phyloP scores from a whole-genome alignment of 441 rosid species.

The Dalechampia spathulata region DNA sequence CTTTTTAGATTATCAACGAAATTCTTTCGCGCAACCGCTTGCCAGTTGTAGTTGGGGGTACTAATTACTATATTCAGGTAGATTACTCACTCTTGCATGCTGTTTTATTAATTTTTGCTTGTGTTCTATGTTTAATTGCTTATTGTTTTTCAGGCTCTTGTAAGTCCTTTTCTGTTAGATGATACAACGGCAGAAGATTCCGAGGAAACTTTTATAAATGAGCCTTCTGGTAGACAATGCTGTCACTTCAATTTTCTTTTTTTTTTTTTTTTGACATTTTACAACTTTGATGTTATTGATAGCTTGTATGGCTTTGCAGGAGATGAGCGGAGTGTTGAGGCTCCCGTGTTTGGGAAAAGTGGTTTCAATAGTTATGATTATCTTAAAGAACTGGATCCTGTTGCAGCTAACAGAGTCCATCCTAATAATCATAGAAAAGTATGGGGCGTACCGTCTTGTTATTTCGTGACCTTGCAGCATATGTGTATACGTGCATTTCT shows the following conservation, averaged over 20 bases:
- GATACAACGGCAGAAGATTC: constrained; percentile 35
- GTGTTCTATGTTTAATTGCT: constrained; percentile 1
- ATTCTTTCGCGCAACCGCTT: constrained; percentile 53
- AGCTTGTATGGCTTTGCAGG: constrained; percentile 21
- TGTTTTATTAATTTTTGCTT: not conserved
- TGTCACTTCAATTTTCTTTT: not conserved
- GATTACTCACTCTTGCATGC: not conserved
- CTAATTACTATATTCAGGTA: constrained; percentile 90
- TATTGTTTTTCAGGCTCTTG: constrained; percentile 53
- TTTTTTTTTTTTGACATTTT: not conserved
- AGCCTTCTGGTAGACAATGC: constrained; percentile 34
- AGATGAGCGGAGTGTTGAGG: constrained; percentile 25
- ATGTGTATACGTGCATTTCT: not conserved
- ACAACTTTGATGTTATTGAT: not conserved
- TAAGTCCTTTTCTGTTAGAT: constrained; percentile 70
- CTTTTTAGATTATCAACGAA: constrained; percentile 57
- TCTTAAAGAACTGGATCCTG: constrained; percentile 76
- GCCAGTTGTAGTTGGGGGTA: constrained; percentile 88
- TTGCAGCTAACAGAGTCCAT: constrained; percentile 83
- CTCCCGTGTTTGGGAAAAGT: constrained; percentile 25
- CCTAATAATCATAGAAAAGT: constrained; percentile 88
- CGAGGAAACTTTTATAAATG: constrained; percentile 23
- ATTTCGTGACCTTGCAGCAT: not conserved
- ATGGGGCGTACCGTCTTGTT: not conserved
- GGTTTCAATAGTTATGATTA: constrained; percentile 40